Percentiles rank a stretch among this genome's conserved stretches.
Evolutionary conservation across 2,329 filamentous ascomycete genomes (phyloP).

Genomic region (Stachybotrys chartarum): DNA sequence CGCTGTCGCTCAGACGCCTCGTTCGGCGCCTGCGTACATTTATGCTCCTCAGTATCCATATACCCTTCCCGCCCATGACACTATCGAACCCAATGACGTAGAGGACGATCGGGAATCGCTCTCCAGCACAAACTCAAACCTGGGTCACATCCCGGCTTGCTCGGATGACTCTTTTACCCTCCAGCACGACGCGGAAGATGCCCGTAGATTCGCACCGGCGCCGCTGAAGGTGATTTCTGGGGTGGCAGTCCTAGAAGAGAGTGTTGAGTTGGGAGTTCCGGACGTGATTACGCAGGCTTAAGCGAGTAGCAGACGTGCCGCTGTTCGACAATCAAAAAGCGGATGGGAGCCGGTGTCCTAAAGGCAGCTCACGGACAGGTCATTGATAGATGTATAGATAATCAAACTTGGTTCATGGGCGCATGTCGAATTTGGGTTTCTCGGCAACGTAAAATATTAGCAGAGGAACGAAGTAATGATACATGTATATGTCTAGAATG

Average conservation of each 20-base stretch:
- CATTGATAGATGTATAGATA: background rate
- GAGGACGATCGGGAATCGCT: background rate
- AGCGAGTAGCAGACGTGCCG: background rate
- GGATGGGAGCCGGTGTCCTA: background rate
- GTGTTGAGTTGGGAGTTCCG: conserved; percentile 37
- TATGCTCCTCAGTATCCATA: background rate
- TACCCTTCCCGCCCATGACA: background rate
- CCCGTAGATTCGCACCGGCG: conserved; percentile 6
- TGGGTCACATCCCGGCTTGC: background rate
- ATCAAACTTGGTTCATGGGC: background rate
- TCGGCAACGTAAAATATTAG: no score
- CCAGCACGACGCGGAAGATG: background rate
- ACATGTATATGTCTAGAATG: no score
- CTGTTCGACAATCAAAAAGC: background rate
- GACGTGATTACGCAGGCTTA: conserved; percentile 32
- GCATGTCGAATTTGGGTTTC: background rate
- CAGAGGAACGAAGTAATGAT: background rate
- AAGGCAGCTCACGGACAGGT: background rate
- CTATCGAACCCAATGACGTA: background rate
- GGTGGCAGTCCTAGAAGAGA: conserved; percentile 50
- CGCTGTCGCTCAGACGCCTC: background rate
- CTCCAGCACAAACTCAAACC: background rate
- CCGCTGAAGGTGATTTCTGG: conserved; percentile 42
- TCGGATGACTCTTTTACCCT: background rate
- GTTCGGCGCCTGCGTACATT: background rate